A percentile compares a stretch with the other conserved stretches of the same genome.
Evolutionary conservation across 2,329 filamentous ascomycete genomes (phyloP).

Genomic region (Calonectria pseudoreteaudii): DNA sequence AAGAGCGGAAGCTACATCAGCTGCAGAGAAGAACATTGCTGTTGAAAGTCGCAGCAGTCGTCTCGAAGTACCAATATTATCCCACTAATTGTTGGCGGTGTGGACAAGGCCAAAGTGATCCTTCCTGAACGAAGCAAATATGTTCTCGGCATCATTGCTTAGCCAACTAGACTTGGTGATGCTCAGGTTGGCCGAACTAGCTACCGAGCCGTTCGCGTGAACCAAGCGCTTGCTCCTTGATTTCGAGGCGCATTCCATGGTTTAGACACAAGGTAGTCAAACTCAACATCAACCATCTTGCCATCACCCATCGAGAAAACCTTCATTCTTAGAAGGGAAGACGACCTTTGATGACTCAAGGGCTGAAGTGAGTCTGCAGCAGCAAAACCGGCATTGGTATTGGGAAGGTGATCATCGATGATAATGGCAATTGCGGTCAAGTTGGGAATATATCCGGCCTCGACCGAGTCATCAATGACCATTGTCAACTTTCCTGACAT

Average conservation of each 20-base stretch:
- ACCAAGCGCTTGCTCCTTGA: slow-evolving; percentile 88
- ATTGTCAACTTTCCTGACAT: slow-evolving; percentile 78
- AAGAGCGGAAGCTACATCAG: too few relatives aligned
- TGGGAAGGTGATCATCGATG: slow-evolving; percentile 89
- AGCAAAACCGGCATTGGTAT: slow-evolving; percentile 97
- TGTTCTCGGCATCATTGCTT: too few relatives aligned
- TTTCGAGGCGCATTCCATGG: slow-evolving; percentile 95
- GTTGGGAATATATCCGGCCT: slow-evolving; percentile 90
- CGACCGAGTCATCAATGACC: slow-evolving; percentile 91
- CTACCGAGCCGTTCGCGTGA: too few relatives aligned
- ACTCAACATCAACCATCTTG: slow-evolving; percentile 51
- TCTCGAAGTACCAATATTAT: not conserved
- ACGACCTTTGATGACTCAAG: slow-evolving; percentile 63
- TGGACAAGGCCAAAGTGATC: too few relatives aligned
- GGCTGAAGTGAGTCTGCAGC: slow-evolving; percentile 91
- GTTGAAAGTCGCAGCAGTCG: too few relatives aligned
- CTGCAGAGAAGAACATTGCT: too few relatives aligned
- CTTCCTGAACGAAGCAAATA: too few relatives aligned
- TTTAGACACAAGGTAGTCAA: slow-evolving; percentile 90
- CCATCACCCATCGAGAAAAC: slow-evolving; percentile 89
- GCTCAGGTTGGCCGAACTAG: too few relatives aligned
- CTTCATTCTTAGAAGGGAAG: slow-evolving; percentile 92
- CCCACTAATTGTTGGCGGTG: not conserved
- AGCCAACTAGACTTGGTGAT: too few relatives aligned
- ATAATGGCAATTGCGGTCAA: slow-evolving; percentile 97